A percentile compares a stretch with the other conserved stretches of the same genome.
These are phyloP conservation scores for Coelastrella sp. DNA, from an alignment of 139 green algal species.

Conservation along the genomic window DNA sequence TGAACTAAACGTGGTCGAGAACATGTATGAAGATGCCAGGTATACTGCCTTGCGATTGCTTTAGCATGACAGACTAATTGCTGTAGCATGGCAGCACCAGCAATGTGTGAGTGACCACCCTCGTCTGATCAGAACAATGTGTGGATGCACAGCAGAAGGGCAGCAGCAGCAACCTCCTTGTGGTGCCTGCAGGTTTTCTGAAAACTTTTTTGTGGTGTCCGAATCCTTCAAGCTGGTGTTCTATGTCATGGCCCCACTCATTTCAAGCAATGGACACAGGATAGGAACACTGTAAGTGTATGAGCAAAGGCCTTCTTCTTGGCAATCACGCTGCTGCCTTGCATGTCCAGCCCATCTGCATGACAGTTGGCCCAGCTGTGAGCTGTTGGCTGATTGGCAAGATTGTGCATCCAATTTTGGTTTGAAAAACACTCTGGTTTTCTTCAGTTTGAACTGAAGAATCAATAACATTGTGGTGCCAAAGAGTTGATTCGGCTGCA, in stretches of 20 bases:
- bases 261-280: constrained; percentile 50
- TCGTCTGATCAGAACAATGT: no score
- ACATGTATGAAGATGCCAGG: constrained; percentile 47
- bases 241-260: constrained; percentile 51
- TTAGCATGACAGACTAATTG: no score
- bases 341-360: background rate
- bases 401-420: no score
- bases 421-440: no score
- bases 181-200: constrained; percentile 45
- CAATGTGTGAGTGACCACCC: no score
- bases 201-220: constrained; percentile 55
- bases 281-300: constrained; percentile 47
- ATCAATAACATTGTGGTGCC: no score
- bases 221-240: constrained; percentile 46
- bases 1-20: constrained; percentile 52
- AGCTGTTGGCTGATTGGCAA: no score
- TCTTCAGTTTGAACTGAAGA: no score
- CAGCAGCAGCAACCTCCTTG: no score
- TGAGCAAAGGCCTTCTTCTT: no score
- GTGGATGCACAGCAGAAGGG: no score
- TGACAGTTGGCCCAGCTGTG: background rate
- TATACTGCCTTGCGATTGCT: background rate
- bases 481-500: background rate
- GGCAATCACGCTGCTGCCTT: background rate
- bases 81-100: no score